phyloP scores from a whole-genome alignment of 345 rosid species.

The Linum lewisii region DNA sequence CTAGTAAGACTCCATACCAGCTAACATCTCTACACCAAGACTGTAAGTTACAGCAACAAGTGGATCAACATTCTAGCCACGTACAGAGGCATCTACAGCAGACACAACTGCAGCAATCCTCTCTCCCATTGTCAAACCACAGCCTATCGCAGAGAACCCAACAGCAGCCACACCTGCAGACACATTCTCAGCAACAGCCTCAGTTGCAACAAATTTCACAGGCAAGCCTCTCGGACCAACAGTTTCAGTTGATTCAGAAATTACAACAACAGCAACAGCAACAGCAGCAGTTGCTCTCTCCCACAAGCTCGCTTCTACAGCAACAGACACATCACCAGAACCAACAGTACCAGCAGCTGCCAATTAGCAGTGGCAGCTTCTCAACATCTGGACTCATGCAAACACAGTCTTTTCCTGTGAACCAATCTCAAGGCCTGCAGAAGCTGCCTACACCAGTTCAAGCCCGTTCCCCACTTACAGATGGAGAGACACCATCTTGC shows the following conservation, averaged over 20 bases:
- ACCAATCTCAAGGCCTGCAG: constrained; percentile 48
- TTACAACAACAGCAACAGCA: constrained; percentile 50
- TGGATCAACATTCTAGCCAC: constrained; percentile 56
- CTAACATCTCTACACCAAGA: constrained; percentile 58
- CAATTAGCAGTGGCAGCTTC: constrained; percentile 44
- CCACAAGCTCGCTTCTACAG: constrained; percentile 47
- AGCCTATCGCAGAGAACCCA: constrained; percentile 48
- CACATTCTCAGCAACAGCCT: background rate
- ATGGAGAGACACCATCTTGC: constrained; percentile 92
- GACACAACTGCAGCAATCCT: constrained; percentile 48
- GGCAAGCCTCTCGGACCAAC: constrained; percentile 71
- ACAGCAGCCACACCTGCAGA: constrained; percentile 30
- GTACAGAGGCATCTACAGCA: constrained; percentile 56
- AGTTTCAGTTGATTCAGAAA: constrained; percentile 52
- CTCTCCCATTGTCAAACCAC: constrained; percentile 44
- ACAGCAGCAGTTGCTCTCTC: constrained; percentile 53
- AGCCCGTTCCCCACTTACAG: constrained; percentile 62
- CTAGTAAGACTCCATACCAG: constrained; percentile 42
- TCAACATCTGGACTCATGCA: constrained; percentile 45
- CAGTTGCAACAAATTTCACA: constrained; percentile 47
- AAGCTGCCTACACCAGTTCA: constrained; percentile 37
- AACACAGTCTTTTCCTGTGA: constrained; percentile 46
- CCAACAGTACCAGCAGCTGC: constrained; percentile 40
- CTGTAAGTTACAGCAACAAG: constrained; percentile 42
- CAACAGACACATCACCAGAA: constrained; percentile 48